A percentile compares a stretch with the other conserved stretches of the same genome.
These are phyloP conservation scores for Gnomoniopsis sp. DNA, from an alignment of 2,329 filamentous ascomycete genomes.

Conservation along the genomic window DNA sequence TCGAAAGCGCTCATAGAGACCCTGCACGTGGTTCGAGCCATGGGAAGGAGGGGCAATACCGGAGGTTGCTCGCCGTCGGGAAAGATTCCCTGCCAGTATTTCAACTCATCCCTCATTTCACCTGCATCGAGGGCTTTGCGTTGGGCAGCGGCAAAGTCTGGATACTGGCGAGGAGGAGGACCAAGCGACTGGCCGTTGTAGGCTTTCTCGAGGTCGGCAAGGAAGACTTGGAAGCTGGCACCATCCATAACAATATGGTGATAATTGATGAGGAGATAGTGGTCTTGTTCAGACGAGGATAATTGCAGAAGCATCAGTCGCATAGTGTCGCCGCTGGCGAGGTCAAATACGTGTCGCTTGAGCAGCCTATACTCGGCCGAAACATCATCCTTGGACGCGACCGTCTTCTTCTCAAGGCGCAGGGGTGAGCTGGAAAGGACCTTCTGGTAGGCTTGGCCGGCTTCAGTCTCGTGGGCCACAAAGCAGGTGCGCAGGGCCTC, in stretches of 20 bases:
- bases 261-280: conserved; percentile 29
- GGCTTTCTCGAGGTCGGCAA: conserved; percentile 3
- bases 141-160: not conserved
- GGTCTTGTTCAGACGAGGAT: conserved; percentile 27
- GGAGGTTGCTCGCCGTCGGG: not conserved
- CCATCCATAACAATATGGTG: conserved; percentile 12
- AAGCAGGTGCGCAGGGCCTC: conserved; percentile 33
- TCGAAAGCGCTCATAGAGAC: not conserved
- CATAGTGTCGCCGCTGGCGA: conserved; percentile 33
- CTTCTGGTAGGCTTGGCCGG: conserved; percentile 20
- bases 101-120: not conserved
- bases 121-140: not conserved
- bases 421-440: conserved; percentile 25
- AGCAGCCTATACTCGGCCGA: conserved; percentile 22
- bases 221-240: conserved; percentile 1
- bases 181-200: not conserved
- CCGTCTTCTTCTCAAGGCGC: conserved; percentile 23
- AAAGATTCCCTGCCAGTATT: not conserved
- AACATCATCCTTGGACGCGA: conserved; percentile 22
- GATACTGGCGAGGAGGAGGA: not conserved
- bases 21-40: not conserved
- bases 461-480: conserved; percentile 19
- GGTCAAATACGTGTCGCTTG: conserved; percentile 31
- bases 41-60: not conserved
- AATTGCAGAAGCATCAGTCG: conserved; percentile 33